Percentiles rank a stretch among this genome's conserved stretches.
Evolutionary conservation across 495 filamentous ascomycete species (phyloP).

Genomic region (Xylaria longipes): DNA sequence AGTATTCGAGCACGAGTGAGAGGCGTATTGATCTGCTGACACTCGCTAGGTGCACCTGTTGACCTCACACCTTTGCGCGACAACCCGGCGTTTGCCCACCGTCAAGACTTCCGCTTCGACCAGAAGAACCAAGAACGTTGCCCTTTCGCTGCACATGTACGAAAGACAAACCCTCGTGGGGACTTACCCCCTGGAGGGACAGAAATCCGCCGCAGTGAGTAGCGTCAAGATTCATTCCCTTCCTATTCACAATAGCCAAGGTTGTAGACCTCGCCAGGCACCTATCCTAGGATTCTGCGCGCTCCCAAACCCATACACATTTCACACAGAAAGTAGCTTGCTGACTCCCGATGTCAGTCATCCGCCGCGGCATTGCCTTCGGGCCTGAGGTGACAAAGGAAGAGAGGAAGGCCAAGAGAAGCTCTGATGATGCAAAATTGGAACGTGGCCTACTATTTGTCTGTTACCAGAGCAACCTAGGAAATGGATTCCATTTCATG

Average conservation of each 20-base stretch:
- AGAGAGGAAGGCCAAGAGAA: constrained; percentile 29
- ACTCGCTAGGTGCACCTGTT: constrained; percentile 42
- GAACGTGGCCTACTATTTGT: constrained; percentile 51
- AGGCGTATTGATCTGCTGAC: neutral
- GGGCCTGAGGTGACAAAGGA: constrained; percentile 43
- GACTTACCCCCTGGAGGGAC: constrained; percentile 34
- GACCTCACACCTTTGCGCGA: constrained; percentile 41
- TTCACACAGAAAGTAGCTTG: neutral
- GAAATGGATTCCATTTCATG: constrained; percentile 47
- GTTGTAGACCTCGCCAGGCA: neutral
- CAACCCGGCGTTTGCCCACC: constrained; percentile 34
- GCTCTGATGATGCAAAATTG: constrained; percentile 15
- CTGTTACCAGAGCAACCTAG: constrained; percentile 50
- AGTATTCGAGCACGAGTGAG: neutral
- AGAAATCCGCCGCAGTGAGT: constrained; percentile 25
- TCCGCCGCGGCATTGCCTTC: constrained; percentile 53
- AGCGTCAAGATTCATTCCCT: neutral
- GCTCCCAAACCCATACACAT: neutral
- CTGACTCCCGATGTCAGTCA: constrained; percentile 27
- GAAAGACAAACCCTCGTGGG: constrained; percentile 49
- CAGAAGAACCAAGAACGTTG: constrained; percentile 40
- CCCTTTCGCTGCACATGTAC: constrained; percentile 51
- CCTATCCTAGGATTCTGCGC: neutral
- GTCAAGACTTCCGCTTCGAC: constrained; percentile 38
- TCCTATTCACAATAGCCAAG: neutral